Evolutionary conservation across 1,284 basidiomycete species (phyloP), one percentile per base, ranked within the genome.

Genomic region (Fomes fomentarius): DNA sequence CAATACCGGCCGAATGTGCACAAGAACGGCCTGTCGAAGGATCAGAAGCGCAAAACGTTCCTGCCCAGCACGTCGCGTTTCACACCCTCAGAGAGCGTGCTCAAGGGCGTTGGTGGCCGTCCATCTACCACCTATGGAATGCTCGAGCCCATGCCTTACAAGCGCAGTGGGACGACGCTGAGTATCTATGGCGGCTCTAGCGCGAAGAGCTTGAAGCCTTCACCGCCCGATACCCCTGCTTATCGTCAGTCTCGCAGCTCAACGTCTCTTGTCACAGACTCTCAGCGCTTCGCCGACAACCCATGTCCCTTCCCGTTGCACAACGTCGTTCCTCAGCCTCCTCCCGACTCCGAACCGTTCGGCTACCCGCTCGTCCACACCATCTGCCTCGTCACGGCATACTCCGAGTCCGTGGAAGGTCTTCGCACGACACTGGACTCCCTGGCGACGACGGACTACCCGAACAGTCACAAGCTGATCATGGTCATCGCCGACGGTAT

Each of bases 401-500:
- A 99, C 71, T 98, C 96, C 1, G 96, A 99, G 74, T 96, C 94
- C 2, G 83, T 96, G 28, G 96, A 98, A 71, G 97, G 97, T 78
- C 79, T 99, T 3, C 86, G 96, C 34, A 99, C 97, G 8, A 99
- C 97, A 0, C 78, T 99, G 22, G 96, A 99, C 74, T 98, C 96
- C 15, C 84, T 99, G 22, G 95, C 96, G 4, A 99, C 96, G 7
- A 98, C 96, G 40, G 96, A 98, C 73, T 99, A 98, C 69, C 96
- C 96, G 25, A 98, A 99, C 78, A 94, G 91, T 63, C 97, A 99
- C 79, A 99, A 99, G 71, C 71, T 98, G 49, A 88, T 99, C 57
- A 78, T 99, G 56, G 89, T 99, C 68, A 96, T 99, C 62, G 94
- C 95, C 43, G 97, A 99, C 71, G 97, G 97, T 66, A 94, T 98